Base-by-base conservation (phyloP, 768 basidiomycete species). In the Leucocoprinus birnbaumii region DNA sequence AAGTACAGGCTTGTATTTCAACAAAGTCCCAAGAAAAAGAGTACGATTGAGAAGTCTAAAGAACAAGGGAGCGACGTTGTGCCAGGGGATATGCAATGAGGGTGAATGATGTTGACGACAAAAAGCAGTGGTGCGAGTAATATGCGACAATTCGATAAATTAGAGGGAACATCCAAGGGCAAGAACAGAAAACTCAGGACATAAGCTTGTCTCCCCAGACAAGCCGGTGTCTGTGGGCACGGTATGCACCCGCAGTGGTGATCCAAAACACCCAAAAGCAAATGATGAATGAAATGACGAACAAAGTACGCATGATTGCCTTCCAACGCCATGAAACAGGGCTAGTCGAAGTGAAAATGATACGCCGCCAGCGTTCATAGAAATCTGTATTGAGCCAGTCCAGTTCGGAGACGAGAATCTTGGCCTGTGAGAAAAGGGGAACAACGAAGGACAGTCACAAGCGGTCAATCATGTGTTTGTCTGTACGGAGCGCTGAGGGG, bases 151-250 rank as follows among this genome's bases (percentile, higher is more conserved):
- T 40, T 45, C 41, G 40, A 55, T 55, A 55, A 48, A 19, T 34
- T 22, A 51, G 22, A 26, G 37, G 43, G 14, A 44, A 47, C 24
- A 14, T 27, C 40, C 38, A 22, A 14, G 14, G 6, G 21, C 16
- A 22, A 57, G 37, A 40, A 44, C 19, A 19, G 13, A 42, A 3
- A 55, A n/a, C n/a, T 76, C 67, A 91, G 43, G 84, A 87, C 79
- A 90, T 86, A 54, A 91, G 73, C 49, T 83, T 80, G 62, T 88
- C 87, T 48, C 89, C 89, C 87, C 88, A 91, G 13, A 91, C 81
- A 19, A 89, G 79, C 40, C 87, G 73, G 62, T 89, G 83, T 61
- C 85, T 76, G 65, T 91, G 86, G 19, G 89, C 89, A 35, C 84
- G 76, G 57, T 87, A 86, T 22, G 82, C 88, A 26, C 88, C 89